Conservation (phyloP, 371 early-diverging fungal genomes). For the Blastocladiella emersonii region DNA sequence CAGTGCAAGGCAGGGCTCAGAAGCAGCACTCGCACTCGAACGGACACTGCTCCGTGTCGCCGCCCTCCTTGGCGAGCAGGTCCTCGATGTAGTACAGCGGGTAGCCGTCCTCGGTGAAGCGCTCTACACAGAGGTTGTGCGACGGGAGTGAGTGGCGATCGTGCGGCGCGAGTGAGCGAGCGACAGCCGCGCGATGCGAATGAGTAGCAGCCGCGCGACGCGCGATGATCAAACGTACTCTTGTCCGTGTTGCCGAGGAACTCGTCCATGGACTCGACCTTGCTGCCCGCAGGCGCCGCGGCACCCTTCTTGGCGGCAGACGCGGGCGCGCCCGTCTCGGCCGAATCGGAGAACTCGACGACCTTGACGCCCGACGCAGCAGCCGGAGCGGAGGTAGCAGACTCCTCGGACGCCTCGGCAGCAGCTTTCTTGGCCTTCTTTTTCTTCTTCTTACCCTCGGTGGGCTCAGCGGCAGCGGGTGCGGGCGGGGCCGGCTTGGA, state of each 20-base stretch:
- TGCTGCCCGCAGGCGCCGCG: background rate
- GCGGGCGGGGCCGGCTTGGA: background rate
- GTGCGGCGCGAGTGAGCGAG: no score
- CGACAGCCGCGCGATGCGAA: background rate
- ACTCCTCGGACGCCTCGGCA: conserved; percentile 5
- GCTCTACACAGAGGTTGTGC: conserved; percentile 13
- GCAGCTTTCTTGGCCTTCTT: conserved; percentile 8
- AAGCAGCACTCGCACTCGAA: conserved; percentile 6
- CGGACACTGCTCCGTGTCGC: conserved; percentile 5
- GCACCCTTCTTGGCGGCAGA: background rate
- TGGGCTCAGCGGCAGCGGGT: background rate
- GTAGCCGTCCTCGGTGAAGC: conserved; percentile 34
- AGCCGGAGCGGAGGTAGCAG: background rate
- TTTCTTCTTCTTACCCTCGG: conserved; percentile 10
- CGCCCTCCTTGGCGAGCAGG: conserved; percentile 14
- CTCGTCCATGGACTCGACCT: background rate
- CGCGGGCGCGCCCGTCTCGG: background rate
- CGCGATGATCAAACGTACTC: background rate
- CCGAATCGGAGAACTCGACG: background rate
- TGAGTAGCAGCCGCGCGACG: background rate
- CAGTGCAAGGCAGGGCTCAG: no score
- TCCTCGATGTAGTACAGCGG: conserved; percentile 34
- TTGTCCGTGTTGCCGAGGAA: background rate
- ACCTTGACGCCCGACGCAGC: background rate
- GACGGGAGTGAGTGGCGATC: background rate